A percentile compares a stretch with the other conserved stretches of the same genome.
These are phyloP conservation scores for Salinomyces thailandicus DNA, from an alignment of 2,329 filamentous ascomycete species.

Conservation along the genomic window DNA sequence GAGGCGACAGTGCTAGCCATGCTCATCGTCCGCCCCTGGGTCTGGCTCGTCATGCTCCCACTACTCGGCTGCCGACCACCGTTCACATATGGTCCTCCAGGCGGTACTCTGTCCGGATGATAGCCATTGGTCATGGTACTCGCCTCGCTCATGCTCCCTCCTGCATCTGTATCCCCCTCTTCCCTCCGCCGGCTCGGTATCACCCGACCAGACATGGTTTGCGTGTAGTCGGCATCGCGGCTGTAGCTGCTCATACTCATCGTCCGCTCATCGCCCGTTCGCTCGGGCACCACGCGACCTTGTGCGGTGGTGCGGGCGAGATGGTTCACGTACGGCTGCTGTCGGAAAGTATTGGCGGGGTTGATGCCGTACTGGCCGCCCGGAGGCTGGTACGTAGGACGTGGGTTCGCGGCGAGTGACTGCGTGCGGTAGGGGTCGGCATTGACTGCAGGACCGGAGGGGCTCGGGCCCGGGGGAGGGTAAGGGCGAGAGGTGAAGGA, in stretches of 20 bases:
- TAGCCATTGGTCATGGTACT: slow-evolving; percentile 23
- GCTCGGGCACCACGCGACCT: slow-evolving; percentile 80
- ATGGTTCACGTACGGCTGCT: slow-evolving; percentile 59
- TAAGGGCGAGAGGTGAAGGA: slow-evolving; percentile 24
- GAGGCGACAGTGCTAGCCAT: slow-evolving; percentile 78
- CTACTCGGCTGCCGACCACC: slow-evolving; percentile 18
- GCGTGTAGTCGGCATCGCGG: slow-evolving; percentile 63
- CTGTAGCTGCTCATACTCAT: slow-evolving; percentile 91
- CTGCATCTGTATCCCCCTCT: slow-evolving; percentile 34
- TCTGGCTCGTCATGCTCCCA: slow-evolving; percentile 27
- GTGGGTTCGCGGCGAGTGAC: slow-evolving; percentile 68
- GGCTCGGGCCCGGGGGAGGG: slow-evolving; percentile 15
- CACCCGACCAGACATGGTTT: slow-evolving; percentile 86
- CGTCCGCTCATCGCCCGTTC: slow-evolving; percentile 71
- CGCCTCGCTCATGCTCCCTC: slow-evolving; percentile 11
- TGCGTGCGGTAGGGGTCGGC: slow-evolving; percentile 84
- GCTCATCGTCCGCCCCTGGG: slow-evolving; percentile 67
- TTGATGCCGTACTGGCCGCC: slow-evolving; percentile 48
- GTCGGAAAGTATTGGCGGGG: slow-evolving; percentile 66
- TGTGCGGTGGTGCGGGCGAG: slow-evolving; percentile 78
- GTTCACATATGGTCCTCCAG: slow-evolving; percentile 7
- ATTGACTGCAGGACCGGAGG: slow-evolving; percentile 57
- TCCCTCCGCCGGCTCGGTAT: slow-evolving; percentile 68
- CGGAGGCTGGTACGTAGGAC: slow-evolving; percentile 61
- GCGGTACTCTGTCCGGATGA: slow-evolving; percentile 15